Base-by-base conservation (phyloP, 306 rosid species). In the cucumber (Cucumis sativus) region DNA sequence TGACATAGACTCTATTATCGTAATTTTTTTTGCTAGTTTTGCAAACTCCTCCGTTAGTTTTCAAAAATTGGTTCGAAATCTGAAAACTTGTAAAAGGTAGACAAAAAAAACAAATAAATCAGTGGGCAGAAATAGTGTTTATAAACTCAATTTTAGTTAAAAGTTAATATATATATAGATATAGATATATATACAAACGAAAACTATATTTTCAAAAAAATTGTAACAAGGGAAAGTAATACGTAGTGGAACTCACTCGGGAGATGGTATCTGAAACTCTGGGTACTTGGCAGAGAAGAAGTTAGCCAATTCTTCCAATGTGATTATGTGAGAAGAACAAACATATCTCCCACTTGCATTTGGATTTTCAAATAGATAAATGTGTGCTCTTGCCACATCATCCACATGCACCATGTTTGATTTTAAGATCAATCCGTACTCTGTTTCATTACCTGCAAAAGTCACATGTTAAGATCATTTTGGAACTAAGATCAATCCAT, bases 311-410 rank as follows among this genome's bases (percentile, higher is more conserved):
- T 69, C 75, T 63, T 84, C 84, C 35, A 84, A 39, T 9, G 89
- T 39, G 8, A 78, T 81, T 45, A 16, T 17, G 62, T 75, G 76
- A 15, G 86, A 78, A 33, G 92, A 87, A 35, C 97, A 92, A 84
- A 77, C 37, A 47, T 86, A 92, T 72, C 93, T 84, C 28, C 93
- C 96, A 21, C 77, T 83, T 4, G 85, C 87, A 79, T 78, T 77
- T 33, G 89, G 81, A 64, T 85, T 79, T 79, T 90, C 92, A 35
- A 90, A 83, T 18, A 87, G 83, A 72, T 82, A 87, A 18, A 90
- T 86, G 21, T 90, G 89, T 62, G 92, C 86, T 54, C 92, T 82
- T 1, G 84, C 88, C 28, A 86, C 79, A 58, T 92, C 97, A 61
- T 89, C 92, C 18, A 85, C 89, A 78, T 91, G 88, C 23, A 84